Conservation (phyloP, 805 yeast species). For the Lipomyces sp. region DNA sequence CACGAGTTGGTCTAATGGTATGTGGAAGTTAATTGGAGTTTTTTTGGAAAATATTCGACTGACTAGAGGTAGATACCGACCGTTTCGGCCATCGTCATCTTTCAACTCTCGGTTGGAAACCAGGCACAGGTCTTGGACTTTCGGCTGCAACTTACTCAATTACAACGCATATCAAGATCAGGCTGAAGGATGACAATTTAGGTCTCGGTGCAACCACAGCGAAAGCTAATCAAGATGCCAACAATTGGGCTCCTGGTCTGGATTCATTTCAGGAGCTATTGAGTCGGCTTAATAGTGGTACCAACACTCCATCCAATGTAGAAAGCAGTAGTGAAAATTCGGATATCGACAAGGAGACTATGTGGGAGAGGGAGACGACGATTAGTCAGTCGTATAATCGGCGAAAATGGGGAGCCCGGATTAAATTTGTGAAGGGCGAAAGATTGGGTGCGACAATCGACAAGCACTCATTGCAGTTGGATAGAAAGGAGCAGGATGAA, state of each 20-base stretch:
- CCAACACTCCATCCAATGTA: not conserved
- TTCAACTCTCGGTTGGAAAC: slow-evolving; percentile 85
- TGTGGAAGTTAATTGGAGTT: slow-evolving; percentile 1
- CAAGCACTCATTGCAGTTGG: slow-evolving; percentile 36
- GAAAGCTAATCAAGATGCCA: slow-evolving; percentile 60
- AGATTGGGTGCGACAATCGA: slow-evolving; percentile 71
- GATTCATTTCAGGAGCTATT: slow-evolving; percentile 91
- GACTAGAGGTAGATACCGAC: slow-evolving; percentile 50
- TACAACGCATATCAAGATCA: slow-evolving; percentile 81
- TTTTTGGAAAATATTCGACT: not conserved
- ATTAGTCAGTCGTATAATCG: slow-evolving; percentile 46
- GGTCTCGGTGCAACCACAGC: slow-evolving; percentile 75
- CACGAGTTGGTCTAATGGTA: slow-evolving; percentile 86
- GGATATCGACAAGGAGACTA: slow-evolving; percentile 48
- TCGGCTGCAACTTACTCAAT: slow-evolving; percentile 54
- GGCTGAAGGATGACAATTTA: slow-evolving; percentile 75
- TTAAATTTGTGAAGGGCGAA: slow-evolving; percentile 85
- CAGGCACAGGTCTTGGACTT: slow-evolving; percentile 86
- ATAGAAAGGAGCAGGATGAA: slow-evolving; percentile 36
- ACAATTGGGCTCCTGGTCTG: slow-evolving; percentile 85
- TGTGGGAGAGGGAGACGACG: slow-evolving; percentile 64
- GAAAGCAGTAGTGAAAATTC: slow-evolving; percentile 48
- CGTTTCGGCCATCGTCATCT: slow-evolving; percentile 89
- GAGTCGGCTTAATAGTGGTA: slow-evolving; percentile 83
- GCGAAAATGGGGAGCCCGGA: slow-evolving; percentile 84